These are phyloP conservation scores for Nicotiana paniculata DNA, from an alignment of 257 asterid genomes.

Conservation along the genomic window DNA sequence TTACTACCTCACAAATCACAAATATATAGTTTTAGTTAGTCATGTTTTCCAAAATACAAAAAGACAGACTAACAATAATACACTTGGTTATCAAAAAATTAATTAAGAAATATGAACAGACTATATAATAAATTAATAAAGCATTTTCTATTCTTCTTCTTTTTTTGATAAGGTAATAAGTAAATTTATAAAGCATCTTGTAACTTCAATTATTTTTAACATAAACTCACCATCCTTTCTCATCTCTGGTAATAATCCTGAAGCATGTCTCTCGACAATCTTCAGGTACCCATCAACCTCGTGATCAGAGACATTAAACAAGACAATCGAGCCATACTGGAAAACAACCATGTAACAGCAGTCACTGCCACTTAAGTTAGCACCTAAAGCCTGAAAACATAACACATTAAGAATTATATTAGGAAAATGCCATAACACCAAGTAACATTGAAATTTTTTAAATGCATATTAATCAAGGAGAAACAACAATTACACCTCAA, in stretches of 20 bases:
- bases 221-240: constrained; percentile 77
- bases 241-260: constrained; percentile 90
- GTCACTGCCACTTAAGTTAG: constrained; percentile 56
- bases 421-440: neutral
- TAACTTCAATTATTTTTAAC: neutral
- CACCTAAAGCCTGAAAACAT: constrained; percentile 48
- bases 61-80: neutral
- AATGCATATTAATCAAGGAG: neutral
- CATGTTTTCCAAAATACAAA: neutral
- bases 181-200: neutral
- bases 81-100: neutral
- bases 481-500: neutral
- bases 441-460: neutral
- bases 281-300: constrained; percentile 82
- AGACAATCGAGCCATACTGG: constrained; percentile 92
- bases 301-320: constrained; percentile 72
- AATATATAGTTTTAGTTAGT: neutral
- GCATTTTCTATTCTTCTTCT: neutral
- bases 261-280: constrained; percentile 69
- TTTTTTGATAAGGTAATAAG: neutral
- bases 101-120: neutral
- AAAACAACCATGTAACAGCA: constrained; percentile 86
- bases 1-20: neutral
- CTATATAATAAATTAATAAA: neutral
- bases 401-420: constrained; percentile 3